phyloP scores from a whole-genome alignment of 371 early-diverging fungal genomes.

The Massospora cicadina region DNA sequence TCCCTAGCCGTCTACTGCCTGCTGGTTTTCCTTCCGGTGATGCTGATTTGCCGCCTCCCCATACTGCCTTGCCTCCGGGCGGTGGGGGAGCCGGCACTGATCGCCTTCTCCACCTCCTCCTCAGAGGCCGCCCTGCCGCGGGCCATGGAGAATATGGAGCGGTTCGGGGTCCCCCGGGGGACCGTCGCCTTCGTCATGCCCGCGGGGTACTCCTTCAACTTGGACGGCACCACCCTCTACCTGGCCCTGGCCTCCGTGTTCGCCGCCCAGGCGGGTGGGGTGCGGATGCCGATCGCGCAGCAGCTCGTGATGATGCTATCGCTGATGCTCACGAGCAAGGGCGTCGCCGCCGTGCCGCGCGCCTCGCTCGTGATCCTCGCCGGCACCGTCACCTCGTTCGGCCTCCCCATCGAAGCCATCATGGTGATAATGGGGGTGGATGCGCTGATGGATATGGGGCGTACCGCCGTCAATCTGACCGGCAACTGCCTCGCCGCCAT shows the following conservation, averaged over 20 bases:
- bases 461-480: slow-evolving; percentile 49
- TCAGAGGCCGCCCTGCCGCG: slow-evolving; percentile 62
- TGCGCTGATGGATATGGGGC: slow-evolving; percentile 62
- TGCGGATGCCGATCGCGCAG: slow-evolving; percentile 30
- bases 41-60: slow-evolving; percentile 34
- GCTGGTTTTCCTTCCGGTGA: slow-evolving; percentile 43
- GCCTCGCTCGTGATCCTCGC: slow-evolving; percentile 47
- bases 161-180: slow-evolving; percentile 48
- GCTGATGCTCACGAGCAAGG: slow-evolving; percentile 57
- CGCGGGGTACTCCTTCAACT: slow-evolving; percentile 64
- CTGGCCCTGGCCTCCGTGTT: slow-evolving; percentile 43
- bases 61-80: slow-evolving; percentile 30
- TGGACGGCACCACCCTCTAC: slow-evolving; percentile 67
- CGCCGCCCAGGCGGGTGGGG: slow-evolving; percentile 42
- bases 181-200: slow-evolving; percentile 59
- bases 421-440: slow-evolving; percentile 50
- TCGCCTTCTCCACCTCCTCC: slow-evolving; percentile 74
- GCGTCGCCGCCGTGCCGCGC: slow-evolving; percentile 64
- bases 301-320: slow-evolving; percentile 55
- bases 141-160: slow-evolving; percentile 54
- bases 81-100: slow-evolving; percentile 41
- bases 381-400: slow-evolving; percentile 28
- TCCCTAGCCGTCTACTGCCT: slow-evolving; percentile 36
- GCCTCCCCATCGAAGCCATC: slow-evolving; percentile 35
- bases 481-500: slow-evolving; percentile 60